Base-by-base conservation (phyloP, 306 rosid species). In the Rubus parviflorus region DNA sequence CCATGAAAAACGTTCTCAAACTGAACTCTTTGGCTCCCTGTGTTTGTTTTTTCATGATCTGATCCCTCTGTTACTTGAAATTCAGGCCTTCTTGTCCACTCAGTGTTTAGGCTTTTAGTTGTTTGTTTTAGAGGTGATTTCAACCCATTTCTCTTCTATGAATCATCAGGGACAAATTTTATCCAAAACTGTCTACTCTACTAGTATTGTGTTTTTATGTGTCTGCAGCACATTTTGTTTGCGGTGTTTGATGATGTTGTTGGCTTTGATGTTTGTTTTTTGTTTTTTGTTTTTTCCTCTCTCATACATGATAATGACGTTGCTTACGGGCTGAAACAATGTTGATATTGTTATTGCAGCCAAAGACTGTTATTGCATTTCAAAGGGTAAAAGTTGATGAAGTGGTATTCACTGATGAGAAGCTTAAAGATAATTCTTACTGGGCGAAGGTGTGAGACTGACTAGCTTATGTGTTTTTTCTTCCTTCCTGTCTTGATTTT, bases 371-470 rank as follows among this genome's bases (percentile, higher is more conserved):
- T 19, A 87, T 74, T 4, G 88, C 97, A 42, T 95, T 95, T 83
- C 97, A 92, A 76, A 86, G 98, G 51, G 97, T 95, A 30, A 90
- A 92, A 68, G 70, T 83, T 63, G 97, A 95, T 4, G 88, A 87
- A 23, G 80, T 92, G 63, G 80, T 64, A 16, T 90, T 75, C 83
- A 62, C 76, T 38, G 93, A 92, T 73, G 91, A 88, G 81, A 92
- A 87, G 91, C 96, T 95, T 60, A 81, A 86, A 80, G 91, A 95
- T 75, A 95, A 92, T 85, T 95, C 98, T 53, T 95, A 95, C 70
- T 95, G 98, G 97, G 97, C 91, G 51, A 95, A 92, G 97, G 98
- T 92, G 49, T 42, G 90, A 73, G 75, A 56, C 76, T 42, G 70
- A 42, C 74, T 43, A 65, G 35, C 69, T 48, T 83, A 35, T 80